These are phyloP conservation scores for Phyllosticta paracitricarpa DNA, from an alignment of 2,329 filamentous ascomycete genomes.

Conservation along the genomic window DNA sequence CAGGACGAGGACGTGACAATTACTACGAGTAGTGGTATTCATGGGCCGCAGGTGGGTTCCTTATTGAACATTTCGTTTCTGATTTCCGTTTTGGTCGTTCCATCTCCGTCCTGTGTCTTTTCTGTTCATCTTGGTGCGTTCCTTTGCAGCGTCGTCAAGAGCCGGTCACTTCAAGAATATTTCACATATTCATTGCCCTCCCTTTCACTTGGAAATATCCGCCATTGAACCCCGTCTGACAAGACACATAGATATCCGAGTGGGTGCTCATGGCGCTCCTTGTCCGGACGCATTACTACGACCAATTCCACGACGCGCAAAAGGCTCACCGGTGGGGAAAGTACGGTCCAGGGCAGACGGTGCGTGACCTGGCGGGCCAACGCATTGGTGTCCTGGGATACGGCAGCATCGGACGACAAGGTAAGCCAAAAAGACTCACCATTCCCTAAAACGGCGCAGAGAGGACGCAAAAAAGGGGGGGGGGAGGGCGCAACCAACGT, in stretches of 20 bases:
- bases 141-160: neutral
- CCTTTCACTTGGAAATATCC: too few relatives aligned
- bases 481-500: too few relatives aligned
- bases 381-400: constrained; percentile 52
- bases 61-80: neutral
- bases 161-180: neutral
- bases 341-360: constrained; percentile 19
- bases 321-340: constrained; percentile 45
- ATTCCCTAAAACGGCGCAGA: too few relatives aligned
- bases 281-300: constrained; percentile 46
- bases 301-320: constrained; percentile 47
- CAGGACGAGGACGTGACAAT: constrained; percentile 43
- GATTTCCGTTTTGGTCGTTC: neutral
- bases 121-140: neutral
- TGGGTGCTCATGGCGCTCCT: constrained; percentile 56
- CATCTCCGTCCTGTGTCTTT: neutral
- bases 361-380: constrained; percentile 48
- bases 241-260: constrained; percentile 42
- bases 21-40: constrained; percentile 46
- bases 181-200: too few relatives aligned
- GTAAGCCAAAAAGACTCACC: constrained; percentile 21
- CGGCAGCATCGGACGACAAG: constrained; percentile 52
- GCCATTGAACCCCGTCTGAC: too few relatives aligned
- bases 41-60: constrained; percentile 42
- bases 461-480: too few relatives aligned